Evolutionary conservation across 73 alveolate species (phyloP), one percentile per base, ranked within the genome.

Genomic region (Symbiodinium natans): DNA sequence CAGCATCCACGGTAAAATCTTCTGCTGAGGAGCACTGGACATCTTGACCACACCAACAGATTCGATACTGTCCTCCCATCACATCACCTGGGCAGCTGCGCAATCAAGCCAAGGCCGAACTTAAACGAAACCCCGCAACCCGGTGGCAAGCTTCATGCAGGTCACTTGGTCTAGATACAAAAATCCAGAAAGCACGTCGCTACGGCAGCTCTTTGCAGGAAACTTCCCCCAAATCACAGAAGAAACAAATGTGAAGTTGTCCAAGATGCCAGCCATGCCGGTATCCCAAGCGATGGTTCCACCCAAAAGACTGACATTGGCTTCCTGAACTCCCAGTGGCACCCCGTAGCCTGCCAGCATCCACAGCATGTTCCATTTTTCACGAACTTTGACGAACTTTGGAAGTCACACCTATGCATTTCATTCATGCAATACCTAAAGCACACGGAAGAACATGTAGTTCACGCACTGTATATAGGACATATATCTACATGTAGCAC

Each of bases 1-100:
- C 93, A 2, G 21, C 25, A n/a, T 83, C 93, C 29, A 41, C 75
- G 27, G 10, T 43, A 36, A 31, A 48, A 1, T 46, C 36, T 4
- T 13, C 41, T 42, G 54, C 48, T 36, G 8, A 7, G 77, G 36
- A 11, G 31, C 93, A 85, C 34, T 73, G 31, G 41, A 85, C n/a
- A 27, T 42, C 80, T 33, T n/a, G 82, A 25, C 77, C 41, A 33
- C 93, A 84, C 93, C 93, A 84, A 38, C 93, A 84, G 3, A 84
- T 46, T 11, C 93, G 41, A 34, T 84, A 84, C 19, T 31, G 48
- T 25, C 93, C 93, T 2, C 93, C 93, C 9, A 34, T 36, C n/a
- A 80, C 93, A n/a, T 46, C 33, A 10, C 56, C 38, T 34, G 93
- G 83, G 1, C 40, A n/a, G 40, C 41, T 39, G 29, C 93, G 52